A percentile compares a stretch with the other conserved stretches of the same genome.
Conservation (phyloP, 208 protist genomes). For the Ichthyophonus hoferi region DNA sequence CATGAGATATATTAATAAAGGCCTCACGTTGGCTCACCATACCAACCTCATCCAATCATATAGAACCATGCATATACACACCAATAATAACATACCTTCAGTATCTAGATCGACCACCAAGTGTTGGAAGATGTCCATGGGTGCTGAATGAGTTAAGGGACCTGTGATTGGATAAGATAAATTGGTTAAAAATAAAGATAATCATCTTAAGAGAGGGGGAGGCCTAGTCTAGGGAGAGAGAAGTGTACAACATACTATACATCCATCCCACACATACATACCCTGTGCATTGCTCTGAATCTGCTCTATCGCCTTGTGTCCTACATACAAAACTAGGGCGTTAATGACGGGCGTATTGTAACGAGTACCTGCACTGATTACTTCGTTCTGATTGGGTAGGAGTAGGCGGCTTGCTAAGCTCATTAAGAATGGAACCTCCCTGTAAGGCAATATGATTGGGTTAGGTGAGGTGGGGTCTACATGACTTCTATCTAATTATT, state of each 20-base stretch:
- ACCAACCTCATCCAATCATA: too few species aligned
- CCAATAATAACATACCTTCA: too few species aligned
- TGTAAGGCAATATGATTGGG: neutral
- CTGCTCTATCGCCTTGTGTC: slow-evolving; percentile 63
- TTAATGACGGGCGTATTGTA: slow-evolving; percentile 88
- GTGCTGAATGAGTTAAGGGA: slow-evolving; percentile 48
- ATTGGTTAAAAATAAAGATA: neutral
- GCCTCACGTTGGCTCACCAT: too few species aligned
- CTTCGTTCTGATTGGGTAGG: neutral
- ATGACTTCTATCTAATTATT: too few species aligned
- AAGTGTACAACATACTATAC: too few species aligned
- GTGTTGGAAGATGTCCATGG: slow-evolving; percentile 89
- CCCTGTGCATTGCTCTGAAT: slow-evolving; percentile 5
- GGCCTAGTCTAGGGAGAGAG: too few species aligned
- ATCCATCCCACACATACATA: too few species aligned
- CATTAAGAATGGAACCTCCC: slow-evolving; percentile 72
- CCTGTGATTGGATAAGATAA: neutral
- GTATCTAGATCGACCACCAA: slow-evolving; percentile 81
- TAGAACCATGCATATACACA: slow-evolving; percentile 28
- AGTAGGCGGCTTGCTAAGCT: slow-evolving; percentile 61
- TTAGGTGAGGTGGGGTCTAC: too few species aligned
- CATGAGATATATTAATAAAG: too few species aligned
- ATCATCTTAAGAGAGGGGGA: too few species aligned
- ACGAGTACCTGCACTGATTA: slow-evolving; percentile 55
- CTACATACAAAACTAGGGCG: slow-evolving; percentile 91